Evolutionary conservation across 441 rosid species (phyloP).

Genomic region (Isatis lusitanica): DNA sequence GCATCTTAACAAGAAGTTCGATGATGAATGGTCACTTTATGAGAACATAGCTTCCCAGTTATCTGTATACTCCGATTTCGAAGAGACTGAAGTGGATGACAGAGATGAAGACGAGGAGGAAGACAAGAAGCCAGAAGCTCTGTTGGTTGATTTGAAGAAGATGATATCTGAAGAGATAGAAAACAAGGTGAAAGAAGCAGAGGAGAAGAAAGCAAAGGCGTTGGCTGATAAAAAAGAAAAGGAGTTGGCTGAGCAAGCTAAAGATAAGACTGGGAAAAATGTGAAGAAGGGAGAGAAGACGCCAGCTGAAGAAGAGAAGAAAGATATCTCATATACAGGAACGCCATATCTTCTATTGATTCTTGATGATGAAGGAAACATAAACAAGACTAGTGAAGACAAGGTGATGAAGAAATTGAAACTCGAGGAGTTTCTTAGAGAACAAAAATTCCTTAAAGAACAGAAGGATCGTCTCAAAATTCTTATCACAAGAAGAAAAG

Average conservation of each 20-base stretch:
- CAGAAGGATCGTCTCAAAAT: not conserved
- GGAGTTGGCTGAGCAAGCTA: not conserved
- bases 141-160: not conserved
- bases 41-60: conserved; percentile 48
- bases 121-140: not conserved
- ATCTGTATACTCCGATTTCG: conserved; percentile 33
- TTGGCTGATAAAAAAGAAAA: not conserved
- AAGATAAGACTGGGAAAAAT: not conserved
- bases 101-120: conserved; percentile 36
- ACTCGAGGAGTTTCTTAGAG: not conserved
- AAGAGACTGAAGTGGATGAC: conserved; percentile 42
- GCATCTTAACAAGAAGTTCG: not conserved
- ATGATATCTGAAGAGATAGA: not conserved
- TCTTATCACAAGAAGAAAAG: conserved; percentile 35
- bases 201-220: not conserved
- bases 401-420: conserved; percentile 8
- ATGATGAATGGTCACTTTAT: conserved; percentile 20
- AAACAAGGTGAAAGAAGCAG: not conserved
- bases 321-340: not conserved
- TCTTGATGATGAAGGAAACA: conserved; percentile 37
- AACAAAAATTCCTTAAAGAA: not conserved
- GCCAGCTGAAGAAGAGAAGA: not conserved
- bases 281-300: not conserved
- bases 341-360: conserved; percentile 20
- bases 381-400: not conserved